phyloP scores from a whole-genome alignment of 805 yeast genomes.

The Zygosaccharomyces bisporus region DNA sequence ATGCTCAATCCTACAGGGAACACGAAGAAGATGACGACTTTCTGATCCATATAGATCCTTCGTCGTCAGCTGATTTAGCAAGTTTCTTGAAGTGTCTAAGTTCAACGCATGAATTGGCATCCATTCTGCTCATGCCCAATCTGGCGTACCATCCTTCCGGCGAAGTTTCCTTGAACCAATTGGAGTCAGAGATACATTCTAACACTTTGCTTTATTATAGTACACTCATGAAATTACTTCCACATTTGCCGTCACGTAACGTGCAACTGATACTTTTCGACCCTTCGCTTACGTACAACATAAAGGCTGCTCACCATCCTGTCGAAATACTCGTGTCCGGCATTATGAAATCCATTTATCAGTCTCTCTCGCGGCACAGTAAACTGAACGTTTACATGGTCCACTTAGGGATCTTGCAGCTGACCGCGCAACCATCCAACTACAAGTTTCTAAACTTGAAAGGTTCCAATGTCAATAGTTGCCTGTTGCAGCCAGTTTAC shows the following conservation, averaged over 20 bases:
- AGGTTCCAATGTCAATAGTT: constrained; percentile 27
- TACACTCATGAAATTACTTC: constrained; percentile 24
- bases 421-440: constrained; percentile 34
- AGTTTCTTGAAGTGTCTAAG: constrained; percentile 20
- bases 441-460: constrained; percentile 27
- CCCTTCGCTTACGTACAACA: constrained; percentile 30
- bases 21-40: constrained; percentile 33
- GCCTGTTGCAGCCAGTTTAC: constrained; percentile 29
- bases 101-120: constrained; percentile 18
- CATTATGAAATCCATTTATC: constrained; percentile 23
- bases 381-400: constrained; percentile 20
- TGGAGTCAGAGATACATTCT: constrained; percentile 26
- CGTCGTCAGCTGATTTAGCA: constrained; percentile 22
- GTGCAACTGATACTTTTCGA: constrained; percentile 30
- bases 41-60: constrained; percentile 26
- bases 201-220: constrained; percentile 25
- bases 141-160: constrained; percentile 34
- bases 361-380: constrained; percentile 16
- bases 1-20: constrained; percentile 20
- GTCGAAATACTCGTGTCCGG: constrained; percentile 32
- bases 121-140: constrained; percentile 34
- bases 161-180: constrained; percentile 18
- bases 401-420: constrained; percentile 30
- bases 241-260: constrained; percentile 17
- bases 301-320: constrained; percentile 25